Conservation (phyloP, 2,329 filamentous ascomycete species). For the Cordyceps cicadae region DNA sequence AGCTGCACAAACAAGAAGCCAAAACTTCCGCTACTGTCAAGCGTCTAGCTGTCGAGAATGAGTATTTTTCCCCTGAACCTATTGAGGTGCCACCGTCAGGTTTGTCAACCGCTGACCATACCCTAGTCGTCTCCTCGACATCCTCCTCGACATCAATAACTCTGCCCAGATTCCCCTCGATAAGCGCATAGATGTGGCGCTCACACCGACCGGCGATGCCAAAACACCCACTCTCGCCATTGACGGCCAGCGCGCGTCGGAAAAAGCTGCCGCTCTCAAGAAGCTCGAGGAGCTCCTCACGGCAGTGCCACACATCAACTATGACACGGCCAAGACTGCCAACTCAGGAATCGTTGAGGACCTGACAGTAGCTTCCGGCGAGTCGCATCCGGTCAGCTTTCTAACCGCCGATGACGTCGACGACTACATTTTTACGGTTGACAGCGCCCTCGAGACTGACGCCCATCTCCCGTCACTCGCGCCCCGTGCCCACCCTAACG, state of each 20-base stretch:
- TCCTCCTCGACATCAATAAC: conserved; percentile 84
- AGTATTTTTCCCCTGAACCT: conserved; percentile 44
- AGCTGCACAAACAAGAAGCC: conserved; percentile 72
- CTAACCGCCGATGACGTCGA: conserved; percentile 63
- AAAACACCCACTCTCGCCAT: conserved; percentile 25
- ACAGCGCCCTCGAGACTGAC: conserved; percentile 38
- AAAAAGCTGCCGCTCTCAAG: conserved; percentile 37
- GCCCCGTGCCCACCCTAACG: conserved; percentile 33
- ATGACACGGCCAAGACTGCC: conserved; percentile 49
- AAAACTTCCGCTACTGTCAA: conserved; percentile 73
- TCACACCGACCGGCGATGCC: conserved; percentile 35
- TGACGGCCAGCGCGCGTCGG: conserved; percentile 27
- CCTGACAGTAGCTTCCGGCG: conserved; percentile 41
- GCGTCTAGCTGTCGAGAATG: conserved; percentile 81
- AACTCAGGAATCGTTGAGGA: conserved; percentile 50
- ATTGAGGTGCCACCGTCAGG: too few species aligned
- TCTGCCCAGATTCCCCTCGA: conserved; percentile 67
- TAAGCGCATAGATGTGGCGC: conserved; percentile 64
- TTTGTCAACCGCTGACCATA: conserved; percentile 14
- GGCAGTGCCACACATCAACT: conserved; percentile 44
- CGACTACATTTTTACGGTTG: conserved; percentile 61
- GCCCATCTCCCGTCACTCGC: conserved; percentile 42
- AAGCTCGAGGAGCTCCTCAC: conserved; percentile 42
- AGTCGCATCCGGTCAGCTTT: conserved; percentile 54
- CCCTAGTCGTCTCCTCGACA: conserved; percentile 72